Conservation (phyloP, 441 rosid genomes). For the Erodium moschatum region DNA sequence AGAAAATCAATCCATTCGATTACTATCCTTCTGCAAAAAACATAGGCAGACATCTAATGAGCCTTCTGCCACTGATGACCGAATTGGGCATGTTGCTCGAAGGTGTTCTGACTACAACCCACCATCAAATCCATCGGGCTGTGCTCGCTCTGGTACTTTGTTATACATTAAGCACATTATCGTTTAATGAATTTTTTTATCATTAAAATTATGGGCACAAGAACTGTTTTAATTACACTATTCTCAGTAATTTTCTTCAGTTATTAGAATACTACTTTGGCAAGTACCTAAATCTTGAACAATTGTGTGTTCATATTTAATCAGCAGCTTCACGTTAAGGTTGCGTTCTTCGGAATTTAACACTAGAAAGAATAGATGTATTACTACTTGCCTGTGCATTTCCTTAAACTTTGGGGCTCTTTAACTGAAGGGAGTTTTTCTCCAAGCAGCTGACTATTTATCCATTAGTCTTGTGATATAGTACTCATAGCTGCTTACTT, state of each 20-base stretch:
- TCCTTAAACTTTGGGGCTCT: no score
- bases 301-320: neutral
- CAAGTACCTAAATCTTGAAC: neutral
- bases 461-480: neutral
- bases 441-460: neutral
- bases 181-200: neutral
- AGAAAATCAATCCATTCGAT: constrained; percentile 79
- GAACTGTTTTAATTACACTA: neutral
- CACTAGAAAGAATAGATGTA: no score
- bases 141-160: constrained; percentile 88
- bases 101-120: constrained; percentile 62
- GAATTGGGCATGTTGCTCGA: constrained; percentile 38
- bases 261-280: neutral
- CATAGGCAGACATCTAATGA: constrained; percentile 79
- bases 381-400: no score
- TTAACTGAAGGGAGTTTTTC: neutral
- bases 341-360: neutral
- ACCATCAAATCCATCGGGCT: constrained; percentile 79
- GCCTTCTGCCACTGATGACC: constrained; percentile 47
- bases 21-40: constrained; percentile 93
- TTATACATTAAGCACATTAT: constrained; percentile 10
- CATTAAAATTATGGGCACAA: neutral
- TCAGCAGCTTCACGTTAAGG: neutral
- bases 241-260: neutral
- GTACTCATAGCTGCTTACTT: constrained; percentile 8